Conservation (phyloP, 345 rosid genomes). For the Murraya paniculata region DNA sequence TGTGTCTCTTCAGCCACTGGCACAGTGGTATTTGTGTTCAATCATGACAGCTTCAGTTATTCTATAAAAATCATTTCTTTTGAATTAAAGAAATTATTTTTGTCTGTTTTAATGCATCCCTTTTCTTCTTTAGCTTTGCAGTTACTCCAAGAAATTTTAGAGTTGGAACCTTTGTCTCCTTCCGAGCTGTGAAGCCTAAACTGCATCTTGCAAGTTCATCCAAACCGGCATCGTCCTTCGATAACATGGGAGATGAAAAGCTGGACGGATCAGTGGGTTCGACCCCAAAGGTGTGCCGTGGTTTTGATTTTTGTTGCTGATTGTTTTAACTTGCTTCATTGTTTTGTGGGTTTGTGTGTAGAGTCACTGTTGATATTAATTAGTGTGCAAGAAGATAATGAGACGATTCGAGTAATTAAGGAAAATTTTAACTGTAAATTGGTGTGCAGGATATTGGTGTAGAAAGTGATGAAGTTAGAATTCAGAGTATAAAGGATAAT, state of each 20-base stretch:
- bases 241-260: conserved; percentile 37
- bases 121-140: conserved; percentile 36
- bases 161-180: conserved; percentile 26
- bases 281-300: conserved; percentile 16
- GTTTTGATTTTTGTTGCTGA: not conserved
- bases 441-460: conserved; percentile 15
- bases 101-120: not conserved
- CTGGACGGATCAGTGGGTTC: conserved; percentile 24
- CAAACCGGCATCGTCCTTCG: conserved; percentile 20
- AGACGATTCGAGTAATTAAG: conserved; percentile 4
- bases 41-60: not conserved
- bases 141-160: conserved; percentile 33
- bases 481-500: not conserved
- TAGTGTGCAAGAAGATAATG: not conserved
- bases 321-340: not conserved
- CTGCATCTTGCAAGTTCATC: conserved; percentile 33
- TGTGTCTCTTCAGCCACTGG: not conserved
- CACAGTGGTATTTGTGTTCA: not conserved
- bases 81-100: not conserved
- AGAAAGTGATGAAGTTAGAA: not conserved
- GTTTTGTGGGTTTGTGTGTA: not conserved
- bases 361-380: not conserved
- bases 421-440: conserved; percentile 14
- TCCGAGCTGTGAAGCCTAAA: conserved; percentile 39
- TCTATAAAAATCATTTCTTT: not conserved